These are phyloP conservation scores for Arachis monticola DNA, from an alignment of 331 rosid species.

Conservation along the genomic window DNA sequence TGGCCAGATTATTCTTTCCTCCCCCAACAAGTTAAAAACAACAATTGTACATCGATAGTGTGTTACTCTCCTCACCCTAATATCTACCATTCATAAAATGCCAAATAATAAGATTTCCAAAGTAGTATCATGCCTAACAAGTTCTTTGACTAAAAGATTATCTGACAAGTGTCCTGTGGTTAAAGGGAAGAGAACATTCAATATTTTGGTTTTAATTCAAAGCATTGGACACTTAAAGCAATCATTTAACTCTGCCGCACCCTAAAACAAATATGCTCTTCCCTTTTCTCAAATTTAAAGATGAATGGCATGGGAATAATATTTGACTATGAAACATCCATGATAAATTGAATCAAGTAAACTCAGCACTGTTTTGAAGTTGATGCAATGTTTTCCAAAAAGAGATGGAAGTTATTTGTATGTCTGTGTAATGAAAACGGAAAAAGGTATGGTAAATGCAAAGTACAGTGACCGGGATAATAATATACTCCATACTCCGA, in stretches of 20 bases:
- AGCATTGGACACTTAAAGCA: not conserved
- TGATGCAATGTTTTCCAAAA: not conserved
- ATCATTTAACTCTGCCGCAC: constrained; percentile 2
- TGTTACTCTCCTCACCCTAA: not conserved
- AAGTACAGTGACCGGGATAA: not conserved
- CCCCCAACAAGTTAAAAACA: constrained; percentile 1
- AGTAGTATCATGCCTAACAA: not conserved
- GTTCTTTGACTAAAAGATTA: not conserved
- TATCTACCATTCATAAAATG: not conserved
- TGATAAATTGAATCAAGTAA: not conserved
- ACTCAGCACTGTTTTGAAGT: constrained; percentile 2
- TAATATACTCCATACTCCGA: not conserved
- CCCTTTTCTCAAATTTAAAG: constrained; percentile 9
- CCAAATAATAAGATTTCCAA: constrained; percentile 7
- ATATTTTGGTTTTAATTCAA: not conserved
- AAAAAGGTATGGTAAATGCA: not conserved
- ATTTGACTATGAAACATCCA: constrained; percentile 24
- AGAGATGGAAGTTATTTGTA: not conserved
- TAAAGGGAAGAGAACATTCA: not conserved
- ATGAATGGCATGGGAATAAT: not conserved
- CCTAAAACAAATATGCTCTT: constrained; percentile 2
- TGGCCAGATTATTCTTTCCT: not conserved
- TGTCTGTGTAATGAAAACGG: not conserved
- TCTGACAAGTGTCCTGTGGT: not conserved
- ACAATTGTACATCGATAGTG: not conserved